These are phyloP conservation scores for Metschnikowia orientalis DNA, from an alignment of 805 yeast genomes.

Conservation along the genomic window DNA sequence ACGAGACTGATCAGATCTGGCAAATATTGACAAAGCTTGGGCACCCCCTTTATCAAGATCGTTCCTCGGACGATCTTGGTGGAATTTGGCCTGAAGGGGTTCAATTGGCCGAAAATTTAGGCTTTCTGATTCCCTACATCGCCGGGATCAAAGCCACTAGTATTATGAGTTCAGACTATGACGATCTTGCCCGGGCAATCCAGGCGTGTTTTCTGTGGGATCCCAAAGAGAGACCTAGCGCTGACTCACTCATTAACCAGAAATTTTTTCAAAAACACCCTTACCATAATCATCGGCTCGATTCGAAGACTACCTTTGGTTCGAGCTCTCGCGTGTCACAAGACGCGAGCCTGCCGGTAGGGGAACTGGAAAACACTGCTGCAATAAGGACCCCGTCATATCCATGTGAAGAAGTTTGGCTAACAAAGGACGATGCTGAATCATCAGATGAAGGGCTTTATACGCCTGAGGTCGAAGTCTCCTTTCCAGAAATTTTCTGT, in stretches of 20 bases:
- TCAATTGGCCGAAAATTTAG: constrained; percentile 47
- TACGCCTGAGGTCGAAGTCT: too few species aligned
- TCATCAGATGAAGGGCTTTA: too few species aligned
- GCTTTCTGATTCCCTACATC: constrained; percentile 53
- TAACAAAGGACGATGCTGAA: too few species aligned
- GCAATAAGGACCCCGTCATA: too few species aligned
- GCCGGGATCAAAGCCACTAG: constrained; percentile 39
- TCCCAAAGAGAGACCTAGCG: constrained; percentile 60
- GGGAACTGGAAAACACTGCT: too few species aligned
- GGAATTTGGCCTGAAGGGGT: constrained; percentile 71
- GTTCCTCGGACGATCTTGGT: constrained; percentile 39
- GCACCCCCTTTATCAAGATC: constrained; percentile 48
- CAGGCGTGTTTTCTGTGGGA: constrained; percentile 68
- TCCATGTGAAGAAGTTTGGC: too few species aligned
- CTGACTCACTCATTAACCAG: constrained; percentile 41
- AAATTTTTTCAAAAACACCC: too few species aligned
- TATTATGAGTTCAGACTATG: constrained; percentile 17
- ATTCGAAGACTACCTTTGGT: too few species aligned
- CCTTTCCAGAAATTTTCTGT: too few species aligned
- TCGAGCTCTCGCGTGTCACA: too few species aligned
- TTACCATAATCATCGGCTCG: too few species aligned
- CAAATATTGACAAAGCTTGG: constrained; percentile 68
- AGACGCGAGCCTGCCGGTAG: too few species aligned
- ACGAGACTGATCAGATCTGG: constrained; percentile 75
- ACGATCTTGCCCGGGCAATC: constrained; percentile 40